Evolutionary conservation across 2,329 filamentous ascomycete genomes (phyloP).

Genomic region (Talaromyces sp.): DNA sequence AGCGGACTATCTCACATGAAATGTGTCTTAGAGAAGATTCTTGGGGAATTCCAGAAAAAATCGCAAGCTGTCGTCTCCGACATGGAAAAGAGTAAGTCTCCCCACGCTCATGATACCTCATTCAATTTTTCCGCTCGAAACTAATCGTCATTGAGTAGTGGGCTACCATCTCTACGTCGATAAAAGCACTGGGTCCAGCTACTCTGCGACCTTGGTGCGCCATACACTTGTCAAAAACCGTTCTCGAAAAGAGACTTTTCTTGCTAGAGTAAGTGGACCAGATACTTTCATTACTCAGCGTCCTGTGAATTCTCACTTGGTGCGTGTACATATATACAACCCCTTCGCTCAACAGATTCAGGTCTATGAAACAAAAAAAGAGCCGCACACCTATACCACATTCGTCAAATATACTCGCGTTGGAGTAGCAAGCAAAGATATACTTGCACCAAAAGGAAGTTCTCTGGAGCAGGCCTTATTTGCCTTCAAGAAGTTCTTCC

Average conservation of each 20-base stretch:
- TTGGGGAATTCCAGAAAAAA: constrained; percentile 22
- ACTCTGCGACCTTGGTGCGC: constrained; percentile 61
- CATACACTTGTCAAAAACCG: constrained; percentile 46
- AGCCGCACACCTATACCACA: constrained; percentile 60
- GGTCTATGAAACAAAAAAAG: constrained; percentile 65
- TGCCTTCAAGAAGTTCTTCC: constrained; percentile 58
- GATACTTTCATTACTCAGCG: constrained; percentile 17
- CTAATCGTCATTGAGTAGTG: constrained; percentile 37
- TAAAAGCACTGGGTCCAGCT: constrained; percentile 55
- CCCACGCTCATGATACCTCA: background rate
- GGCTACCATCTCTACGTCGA: constrained; percentile 66
- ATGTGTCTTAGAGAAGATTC: constrained; percentile 7
- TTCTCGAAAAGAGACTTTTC: constrained; percentile 54
- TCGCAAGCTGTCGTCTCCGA: constrained; percentile 22
- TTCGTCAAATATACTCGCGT: constrained; percentile 48
- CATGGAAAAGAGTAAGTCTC: constrained; percentile 23
- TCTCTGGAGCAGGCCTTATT: constrained; percentile 42
- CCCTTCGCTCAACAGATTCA: constrained; percentile 36
- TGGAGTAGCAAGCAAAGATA: constrained; percentile 30
- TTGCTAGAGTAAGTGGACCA: constrained; percentile 53
- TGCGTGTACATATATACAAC: constrained; percentile 22
- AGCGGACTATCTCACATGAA: background rate
- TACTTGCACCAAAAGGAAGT: constrained; percentile 33
- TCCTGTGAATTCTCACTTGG: constrained; percentile 8
- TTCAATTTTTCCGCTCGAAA: background rate